phyloP scores from a whole-genome alignment of 441 rosid species.

The Euphorbia schlechtendalii region DNA sequence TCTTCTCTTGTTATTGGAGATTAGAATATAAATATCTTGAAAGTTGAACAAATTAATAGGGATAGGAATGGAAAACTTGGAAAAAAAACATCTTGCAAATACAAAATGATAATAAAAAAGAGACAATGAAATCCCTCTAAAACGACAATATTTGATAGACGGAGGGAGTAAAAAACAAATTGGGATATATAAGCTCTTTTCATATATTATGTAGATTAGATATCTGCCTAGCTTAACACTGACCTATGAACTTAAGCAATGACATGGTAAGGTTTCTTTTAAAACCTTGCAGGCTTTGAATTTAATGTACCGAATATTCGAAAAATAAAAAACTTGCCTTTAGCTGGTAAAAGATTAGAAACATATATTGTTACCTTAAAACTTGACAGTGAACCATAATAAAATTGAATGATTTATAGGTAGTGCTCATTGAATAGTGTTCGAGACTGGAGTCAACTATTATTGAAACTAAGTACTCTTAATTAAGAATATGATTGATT shows the following conservation, averaged over 20 bases:
- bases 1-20: too few relatives aligned
- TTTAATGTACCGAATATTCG: neutral
- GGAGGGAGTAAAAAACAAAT: neutral
- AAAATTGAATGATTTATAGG: neutral
- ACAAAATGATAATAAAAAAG: too few relatives aligned
- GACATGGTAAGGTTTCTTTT: neutral
- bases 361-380: neutral
- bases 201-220: neutral
- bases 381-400: neutral
- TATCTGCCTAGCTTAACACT: neutral
- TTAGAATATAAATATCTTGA: too few relatives aligned
- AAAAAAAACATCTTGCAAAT: too few relatives aligned
- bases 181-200: neutral
- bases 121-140: too few relatives aligned
- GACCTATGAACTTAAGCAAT: neutral
- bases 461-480: too few relatives aligned
- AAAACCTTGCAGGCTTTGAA: neutral
- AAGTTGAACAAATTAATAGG: too few relatives aligned
- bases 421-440: too few relatives aligned
- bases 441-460: too few relatives aligned
- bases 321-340: neutral
- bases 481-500: too few relatives aligned
- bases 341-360: neutral
- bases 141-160: too few relatives aligned
- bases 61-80: too few relatives aligned